These are phyloP conservation scores for Agastache rugosa DNA, from an alignment of 257 asterid species.

Conservation along the genomic window DNA sequence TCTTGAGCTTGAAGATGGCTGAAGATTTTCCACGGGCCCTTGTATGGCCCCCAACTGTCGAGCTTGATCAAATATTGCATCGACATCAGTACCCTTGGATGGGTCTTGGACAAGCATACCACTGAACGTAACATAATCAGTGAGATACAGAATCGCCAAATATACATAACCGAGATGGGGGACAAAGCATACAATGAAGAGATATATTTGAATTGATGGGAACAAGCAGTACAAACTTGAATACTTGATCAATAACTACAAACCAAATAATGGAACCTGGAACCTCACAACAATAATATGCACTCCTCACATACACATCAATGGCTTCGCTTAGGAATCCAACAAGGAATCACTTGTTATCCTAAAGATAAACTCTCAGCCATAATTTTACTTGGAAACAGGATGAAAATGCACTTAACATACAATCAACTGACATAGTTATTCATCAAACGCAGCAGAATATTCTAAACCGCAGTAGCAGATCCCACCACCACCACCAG, in stretches of 20 bases:
- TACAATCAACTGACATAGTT: neutral
- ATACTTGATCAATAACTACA: slow-evolving; percentile 20
- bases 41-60: slow-evolving; percentile 75
- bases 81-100: slow-evolving; percentile 55
- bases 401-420: neutral
- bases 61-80: slow-evolving; percentile 67
- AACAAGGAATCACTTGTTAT: neutral
- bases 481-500: slow-evolving; percentile 28
- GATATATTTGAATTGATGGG: neutral
- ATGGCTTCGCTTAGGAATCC: neutral
- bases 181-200: neutral
- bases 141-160: slow-evolving; percentile 9
- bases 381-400: neutral
- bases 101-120: slow-evolving; percentile 88
- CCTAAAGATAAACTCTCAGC: neutral
- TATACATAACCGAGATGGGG: neutral
- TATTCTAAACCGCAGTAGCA: neutral
- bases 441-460: neutral
- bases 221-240: neutral
- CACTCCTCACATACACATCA: slow-evolving; percentile 14
- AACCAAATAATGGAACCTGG: neutral
- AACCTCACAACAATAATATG: slow-evolving; percentile 5
- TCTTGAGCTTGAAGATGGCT: slow-evolving; percentile 79
- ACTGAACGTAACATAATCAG: slow-evolving; percentile 47
- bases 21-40: slow-evolving; percentile 63